phyloP scores from a whole-genome alignment of 2,329 filamentous ascomycete species.

The Rutstroemia sp. region DNA sequence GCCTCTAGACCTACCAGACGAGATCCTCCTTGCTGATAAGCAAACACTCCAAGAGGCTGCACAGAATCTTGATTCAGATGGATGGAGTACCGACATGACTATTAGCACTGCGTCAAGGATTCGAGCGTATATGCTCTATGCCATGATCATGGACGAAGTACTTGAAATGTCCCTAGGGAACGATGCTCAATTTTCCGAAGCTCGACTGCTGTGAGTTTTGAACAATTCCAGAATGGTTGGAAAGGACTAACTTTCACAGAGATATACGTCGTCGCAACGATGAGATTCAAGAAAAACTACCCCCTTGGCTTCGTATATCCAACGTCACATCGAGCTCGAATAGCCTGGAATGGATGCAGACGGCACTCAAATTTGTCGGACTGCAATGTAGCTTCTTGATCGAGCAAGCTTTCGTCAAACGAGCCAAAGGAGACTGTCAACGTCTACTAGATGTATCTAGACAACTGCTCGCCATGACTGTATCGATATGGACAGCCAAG shows the following conservation, averaged over 20 bases:
- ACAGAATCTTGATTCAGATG: constrained; percentile 37
- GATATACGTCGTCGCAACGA: constrained; percentile 32
- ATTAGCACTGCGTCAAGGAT: constrained; percentile 39
- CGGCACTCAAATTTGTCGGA: constrained; percentile 28
- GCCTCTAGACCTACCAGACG: constrained; percentile 47
- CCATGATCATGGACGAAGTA: constrained; percentile 48
- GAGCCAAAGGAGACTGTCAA: constrained; percentile 32
- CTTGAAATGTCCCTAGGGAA: constrained; percentile 43
- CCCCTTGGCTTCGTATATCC: constrained; percentile 24
- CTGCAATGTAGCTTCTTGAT: constrained; percentile 52
- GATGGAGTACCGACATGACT: constrained; percentile 43
- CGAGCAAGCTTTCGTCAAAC: constrained; percentile 46
- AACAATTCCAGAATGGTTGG: too few relatives aligned
- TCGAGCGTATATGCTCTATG: constrained; percentile 40
- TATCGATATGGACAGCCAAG: constrained; percentile 42
- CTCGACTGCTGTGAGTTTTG: background rate
- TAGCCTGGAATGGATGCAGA: constrained; percentile 30
- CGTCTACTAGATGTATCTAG: constrained; percentile 37
- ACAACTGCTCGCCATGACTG: constrained; percentile 39
- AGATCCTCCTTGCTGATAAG: constrained; percentile 37
- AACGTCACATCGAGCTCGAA: constrained; percentile 36
- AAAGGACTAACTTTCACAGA: constrained; percentile 19
- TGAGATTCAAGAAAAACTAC: constrained; percentile 31
- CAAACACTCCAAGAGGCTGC: constrained; percentile 34
- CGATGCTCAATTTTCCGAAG: background rate